Base-by-base conservation (phyloP, 352 stramenopile genomes). In the Globisporangium takayamanum region DNA sequence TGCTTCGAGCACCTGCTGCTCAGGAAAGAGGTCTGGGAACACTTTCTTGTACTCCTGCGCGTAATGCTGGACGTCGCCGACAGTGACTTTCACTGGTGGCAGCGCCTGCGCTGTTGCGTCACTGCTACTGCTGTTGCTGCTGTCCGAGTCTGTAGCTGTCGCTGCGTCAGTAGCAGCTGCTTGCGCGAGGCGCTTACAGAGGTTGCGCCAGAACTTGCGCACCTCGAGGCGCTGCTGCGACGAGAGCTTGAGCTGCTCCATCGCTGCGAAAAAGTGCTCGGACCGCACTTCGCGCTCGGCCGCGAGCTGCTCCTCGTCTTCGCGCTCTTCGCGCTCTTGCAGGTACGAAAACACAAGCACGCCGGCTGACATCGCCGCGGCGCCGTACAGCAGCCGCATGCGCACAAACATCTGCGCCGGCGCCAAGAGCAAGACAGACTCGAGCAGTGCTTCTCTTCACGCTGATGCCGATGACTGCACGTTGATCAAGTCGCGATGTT, bases 21-120 rank as follows among this genome's bases (percentile, higher is more conserved):
- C 76, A 0, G 83, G 81, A 64, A 95, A 95, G 57, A 86, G 79
- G 12, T 87, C 73, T 0, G 83, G 85, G 37, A 89, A 95, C 6
- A 92, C 79, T 45, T 87, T 76, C 39, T 87, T 82, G 68, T 93
- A 95, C 55, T 91, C 80, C 44, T 87, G 78, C 25, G 81, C 81
- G 47, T 88, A 83, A n/a, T 74, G 61, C 68, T 90, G 77, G 55
- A 93, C 72, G 59, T 89, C 84, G 41, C 75, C 68, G 45, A 92
- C 53, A n/a, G 70, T 56, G 36, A 89, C 62, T 25, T 72, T 67
- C n/a, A 57, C 45, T 12, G 63, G 12, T 14, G 36, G 44, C 11
- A 37, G 15, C 15, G 49, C 18, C 36, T 18, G 15, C 16, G 46
- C 22, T 42, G 18, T 30, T 41, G 26, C 28, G 28, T 33, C 28